Conservation (phyloP, 208 protist species). For the Strigomonas galati region DNA sequence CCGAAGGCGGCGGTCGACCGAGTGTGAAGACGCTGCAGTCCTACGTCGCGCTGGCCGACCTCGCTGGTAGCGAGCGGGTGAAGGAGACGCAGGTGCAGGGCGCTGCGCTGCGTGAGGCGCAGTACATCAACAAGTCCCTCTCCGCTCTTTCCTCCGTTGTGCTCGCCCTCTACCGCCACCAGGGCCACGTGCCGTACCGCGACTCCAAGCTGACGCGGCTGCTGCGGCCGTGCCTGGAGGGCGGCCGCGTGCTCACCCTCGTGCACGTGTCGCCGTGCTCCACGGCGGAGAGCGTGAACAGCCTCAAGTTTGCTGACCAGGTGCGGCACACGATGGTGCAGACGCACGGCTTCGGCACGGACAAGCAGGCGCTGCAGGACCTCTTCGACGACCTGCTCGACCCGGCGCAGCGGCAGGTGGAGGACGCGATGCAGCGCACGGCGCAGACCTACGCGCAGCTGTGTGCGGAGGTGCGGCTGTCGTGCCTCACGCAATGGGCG, state of each 20-base stretch:
- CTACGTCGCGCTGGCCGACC: constrained; percentile 93
- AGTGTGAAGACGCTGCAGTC: constrained; percentile 40
- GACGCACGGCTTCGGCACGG: constrained; percentile 51
- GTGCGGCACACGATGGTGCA: constrained; percentile 73
- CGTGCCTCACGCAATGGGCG: constrained; percentile 30
- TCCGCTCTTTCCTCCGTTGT: constrained; percentile 84
- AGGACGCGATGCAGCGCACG: constrained; percentile 34
- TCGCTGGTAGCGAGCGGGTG: constrained; percentile 96
- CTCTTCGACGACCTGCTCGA: constrained; percentile 80
- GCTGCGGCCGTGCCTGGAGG: constrained; percentile 81
- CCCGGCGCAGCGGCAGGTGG: constrained; percentile 48
- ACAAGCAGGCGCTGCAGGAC: constrained; percentile 48
- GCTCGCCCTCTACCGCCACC: constrained; percentile 64
- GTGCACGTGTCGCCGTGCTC: constrained; percentile 83
- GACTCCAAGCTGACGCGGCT: constrained; percentile 91
- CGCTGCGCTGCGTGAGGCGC: constrained; percentile 70
- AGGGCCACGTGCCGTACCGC: constrained; percentile 87
- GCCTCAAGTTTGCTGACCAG: constrained; percentile 84
- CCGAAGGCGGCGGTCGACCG: constrained; percentile 7
- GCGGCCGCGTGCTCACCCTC: constrained; percentile 70
- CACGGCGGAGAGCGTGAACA: constrained; percentile 54
- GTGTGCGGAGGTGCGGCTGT: constrained; percentile 74
- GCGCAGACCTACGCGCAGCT: constrained; percentile 55
- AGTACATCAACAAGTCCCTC: constrained; percentile 92
- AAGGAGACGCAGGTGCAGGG: constrained; percentile 89